These are phyloP conservation scores for Omphalotus guepiniiformis DNA, from an alignment of 768 basidiomycete species.

Conservation along the genomic window DNA sequence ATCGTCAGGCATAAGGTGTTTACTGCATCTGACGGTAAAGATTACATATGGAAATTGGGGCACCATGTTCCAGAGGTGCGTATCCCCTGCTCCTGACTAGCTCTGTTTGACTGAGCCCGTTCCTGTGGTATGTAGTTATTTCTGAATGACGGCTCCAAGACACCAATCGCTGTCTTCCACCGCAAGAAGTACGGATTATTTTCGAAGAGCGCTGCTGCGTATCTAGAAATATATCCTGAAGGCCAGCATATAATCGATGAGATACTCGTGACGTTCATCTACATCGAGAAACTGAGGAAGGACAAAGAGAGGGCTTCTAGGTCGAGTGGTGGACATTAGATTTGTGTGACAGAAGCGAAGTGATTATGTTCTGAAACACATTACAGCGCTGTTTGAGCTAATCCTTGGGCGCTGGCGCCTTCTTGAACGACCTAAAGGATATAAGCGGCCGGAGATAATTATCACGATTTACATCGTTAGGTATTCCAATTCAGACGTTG, in stretches of 20 bases:
- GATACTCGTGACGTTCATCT: conserved; percentile 27
- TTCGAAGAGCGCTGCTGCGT: conserved; percentile 8
- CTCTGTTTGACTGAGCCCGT: not conserved
- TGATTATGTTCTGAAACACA: too few relatives aligned
- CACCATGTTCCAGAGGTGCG: conserved; percentile 12
- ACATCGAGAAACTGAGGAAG: conserved; percentile 23
- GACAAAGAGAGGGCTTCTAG: too few relatives aligned
- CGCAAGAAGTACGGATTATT: conserved; percentile 12
- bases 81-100: not conserved
- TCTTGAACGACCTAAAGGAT: too few relatives aligned
- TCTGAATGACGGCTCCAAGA: conserved; percentile 16
- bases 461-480: too few relatives aligned
- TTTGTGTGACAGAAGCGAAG: too few relatives aligned
- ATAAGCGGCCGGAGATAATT: too few relatives aligned
- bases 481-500: too few relatives aligned
- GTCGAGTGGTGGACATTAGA: too few relatives aligned
- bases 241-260: conserved; percentile 23
- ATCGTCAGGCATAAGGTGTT: conserved; percentile 15
- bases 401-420: too few relatives aligned
- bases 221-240: conserved; percentile 19
- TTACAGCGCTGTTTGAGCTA: too few relatives aligned
- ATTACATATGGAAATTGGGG: conserved; percentile 21
- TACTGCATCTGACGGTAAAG: conserved; percentile 20
- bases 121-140: conserved; percentile 11
- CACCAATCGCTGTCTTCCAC: conserved; percentile 18